Conservation (phyloP, 129 eudicot species). For the Flaveria bidentis region DNA sequence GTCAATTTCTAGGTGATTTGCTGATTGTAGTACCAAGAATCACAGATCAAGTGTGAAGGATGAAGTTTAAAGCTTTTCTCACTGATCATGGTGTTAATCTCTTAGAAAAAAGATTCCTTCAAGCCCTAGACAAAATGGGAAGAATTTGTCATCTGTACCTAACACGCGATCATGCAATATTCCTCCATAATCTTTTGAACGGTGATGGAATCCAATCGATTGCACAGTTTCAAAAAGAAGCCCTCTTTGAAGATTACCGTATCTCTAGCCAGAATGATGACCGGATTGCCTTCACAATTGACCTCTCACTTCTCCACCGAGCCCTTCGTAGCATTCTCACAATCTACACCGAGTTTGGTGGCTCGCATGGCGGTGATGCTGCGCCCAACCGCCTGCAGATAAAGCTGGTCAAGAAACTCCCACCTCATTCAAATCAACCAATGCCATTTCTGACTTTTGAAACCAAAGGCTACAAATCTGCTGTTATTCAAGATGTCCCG, state of each 20-base stretch:
- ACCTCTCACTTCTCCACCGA: conserved; percentile 89
- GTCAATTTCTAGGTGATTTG: not conserved
- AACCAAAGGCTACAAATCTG: conserved; percentile 78
- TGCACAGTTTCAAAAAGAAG: conserved; percentile 69
- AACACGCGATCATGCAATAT: conserved; percentile 69
- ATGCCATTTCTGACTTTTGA: conserved; percentile 82
- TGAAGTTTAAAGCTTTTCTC: conserved; percentile 95
- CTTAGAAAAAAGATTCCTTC: conserved; percentile 76
- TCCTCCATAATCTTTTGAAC: conserved; percentile 88
- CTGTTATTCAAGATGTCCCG: conserved; percentile 94
- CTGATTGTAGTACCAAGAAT: conserved; percentile 10
- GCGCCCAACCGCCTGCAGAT: conserved; percentile 57
- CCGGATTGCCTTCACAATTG: conserved; percentile 80
- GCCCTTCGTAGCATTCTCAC: conserved; percentile 77
- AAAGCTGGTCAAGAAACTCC: conserved; percentile 77
- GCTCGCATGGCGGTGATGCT: conserved; percentile 34
- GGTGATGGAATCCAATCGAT: conserved; percentile 81
- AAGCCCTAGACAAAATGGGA: conserved; percentile 87
- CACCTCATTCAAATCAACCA: conserved; percentile 69
- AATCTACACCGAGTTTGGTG: conserved; percentile 57
- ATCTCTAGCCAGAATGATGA: conserved; percentile 87
- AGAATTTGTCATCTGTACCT: conserved; percentile 72
- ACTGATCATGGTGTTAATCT: conserved; percentile 80
- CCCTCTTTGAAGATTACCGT: conserved; percentile 86
- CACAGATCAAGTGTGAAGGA: conserved; percentile 28